Base-by-base conservation (phyloP, 225 moss, liverwort and hornwort genomes). In the Physcomitrium patens region DNA sequence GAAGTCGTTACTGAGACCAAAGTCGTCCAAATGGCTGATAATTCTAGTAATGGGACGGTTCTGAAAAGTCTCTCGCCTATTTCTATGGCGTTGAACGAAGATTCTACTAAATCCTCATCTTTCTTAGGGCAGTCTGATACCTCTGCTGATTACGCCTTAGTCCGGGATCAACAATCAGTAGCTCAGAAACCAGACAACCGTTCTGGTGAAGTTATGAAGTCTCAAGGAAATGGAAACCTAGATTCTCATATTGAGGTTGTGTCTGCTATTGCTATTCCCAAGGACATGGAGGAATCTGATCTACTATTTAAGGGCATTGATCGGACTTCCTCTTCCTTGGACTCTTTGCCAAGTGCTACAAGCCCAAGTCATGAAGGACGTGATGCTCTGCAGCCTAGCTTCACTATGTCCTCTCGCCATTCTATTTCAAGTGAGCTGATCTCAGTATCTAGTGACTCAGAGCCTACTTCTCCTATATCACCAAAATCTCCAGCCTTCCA, bases 401-500 rank as follows among this genome's bases (percentile, higher is more conserved):
- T 76, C 48, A 62, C 76, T 9, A 67, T 70, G 61, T 60, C 79
- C 68, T 79, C 83, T 41, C 75, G 72, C 19, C 67, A 48, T 42
- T 79, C 79, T 24, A 72, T 67, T 67, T 79, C 79, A 22, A 78
- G 79, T 63, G 76, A 79, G 55, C 70, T 79, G 54, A 79, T 79
- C 22, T 79, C 79, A 46, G 75, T 75, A 18, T 83, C 75, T 23
- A 83, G 75, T 45, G 67, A 79, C 58, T 83, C 83, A 20, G 79
- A 60, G 41, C 64, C 73, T 50, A 73, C 68, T 24, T 73, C 73
- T 64, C 77, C 47, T 16, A 65, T 48, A 31, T 64, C 76, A 53
- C 70, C 78, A 8, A 75, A 26, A 41, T 75, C 71, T 71, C 75
- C 79, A 67, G 79, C 68, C 57, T 83, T 72, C 26, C 72, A 76